Evolutionary conservation across 805 yeast species (phyloP).

Genomic region (Brettanomyces custersianus): DNA sequence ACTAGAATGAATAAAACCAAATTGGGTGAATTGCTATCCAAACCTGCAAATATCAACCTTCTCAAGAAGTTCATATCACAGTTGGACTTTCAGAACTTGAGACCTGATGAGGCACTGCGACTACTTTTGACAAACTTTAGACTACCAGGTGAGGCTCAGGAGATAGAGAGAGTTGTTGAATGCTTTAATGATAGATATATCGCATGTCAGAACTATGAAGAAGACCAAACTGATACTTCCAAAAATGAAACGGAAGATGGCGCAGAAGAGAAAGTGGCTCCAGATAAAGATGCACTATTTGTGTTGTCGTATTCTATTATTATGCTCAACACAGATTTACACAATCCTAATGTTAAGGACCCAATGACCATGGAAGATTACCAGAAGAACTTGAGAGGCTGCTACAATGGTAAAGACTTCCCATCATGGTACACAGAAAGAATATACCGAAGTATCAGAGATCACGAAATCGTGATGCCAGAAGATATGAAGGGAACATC

Average conservation of each 20-base stretch:
- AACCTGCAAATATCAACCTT: conserved; percentile 54
- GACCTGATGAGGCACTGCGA: conserved; percentile 92
- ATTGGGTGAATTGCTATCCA: conserved; percentile 79
- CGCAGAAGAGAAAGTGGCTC: conserved; percentile 43
- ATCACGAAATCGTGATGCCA: conserved; percentile 91
- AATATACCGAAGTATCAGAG: conserved; percentile 72
- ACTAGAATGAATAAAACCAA: conserved; percentile 80
- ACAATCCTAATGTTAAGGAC: conserved; percentile 84
- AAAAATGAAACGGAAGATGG: conserved; percentile 13
- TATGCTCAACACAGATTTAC: conserved; percentile 88
- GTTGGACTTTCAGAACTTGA: conserved; percentile 65
- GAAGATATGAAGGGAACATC: conserved; percentile 94
- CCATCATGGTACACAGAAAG: conserved; percentile 78
- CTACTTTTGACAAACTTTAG: conserved; percentile 74
- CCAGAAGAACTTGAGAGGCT: conserved; percentile 70
- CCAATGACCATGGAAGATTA: conserved; percentile 88
- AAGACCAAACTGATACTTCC: conserved; percentile 3
- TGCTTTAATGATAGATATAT: conserved; percentile 77
- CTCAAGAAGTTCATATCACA: conserved; percentile 55
- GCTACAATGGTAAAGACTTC: conserved; percentile 66
- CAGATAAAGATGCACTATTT: conserved; percentile 81
- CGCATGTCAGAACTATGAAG: conserved; percentile 38
- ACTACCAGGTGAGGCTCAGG: conserved; percentile 96
- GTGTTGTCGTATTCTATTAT: conserved; percentile 86
- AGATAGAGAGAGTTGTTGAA: conserved; percentile 87